Conservation (phyloP, 2,329 filamentous ascomycete genomes). For the Lanzia echinophila region DNA sequence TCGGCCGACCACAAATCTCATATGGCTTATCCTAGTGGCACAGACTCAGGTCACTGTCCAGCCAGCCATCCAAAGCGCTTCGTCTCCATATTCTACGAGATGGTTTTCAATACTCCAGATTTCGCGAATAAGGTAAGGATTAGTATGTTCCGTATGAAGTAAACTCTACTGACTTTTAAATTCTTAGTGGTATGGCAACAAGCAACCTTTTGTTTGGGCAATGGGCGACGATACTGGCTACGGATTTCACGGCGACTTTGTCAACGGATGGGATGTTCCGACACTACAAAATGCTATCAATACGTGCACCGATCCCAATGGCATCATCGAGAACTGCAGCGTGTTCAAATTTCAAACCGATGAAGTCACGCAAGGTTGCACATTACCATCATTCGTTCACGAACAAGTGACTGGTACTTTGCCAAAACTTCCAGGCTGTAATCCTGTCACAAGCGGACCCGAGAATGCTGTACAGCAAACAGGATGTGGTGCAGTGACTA, state of each 20-base stretch:
- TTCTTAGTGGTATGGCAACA: conserved; percentile 34
- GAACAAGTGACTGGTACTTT: conserved; percentile 40
- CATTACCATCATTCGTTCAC: conserved; percentile 38
- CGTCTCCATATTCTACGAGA: conserved; percentile 54
- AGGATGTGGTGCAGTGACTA: conserved; percentile 41
- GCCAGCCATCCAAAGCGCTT: conserved; percentile 45
- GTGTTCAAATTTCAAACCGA: conserved; percentile 45
- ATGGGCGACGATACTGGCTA: conserved; percentile 46
- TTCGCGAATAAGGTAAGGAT: conserved; percentile 38
- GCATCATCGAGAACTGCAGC: conserved; percentile 37
- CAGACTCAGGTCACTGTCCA: conserved; percentile 45
- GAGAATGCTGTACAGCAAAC: conserved; percentile 26
- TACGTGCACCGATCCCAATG: conserved; percentile 39
- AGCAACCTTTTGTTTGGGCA: conserved; percentile 48
- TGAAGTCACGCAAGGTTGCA: conserved; percentile 45
- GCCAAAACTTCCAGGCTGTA: conserved; percentile 48
- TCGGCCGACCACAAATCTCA: conserved; percentile 49
- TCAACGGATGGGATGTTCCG: conserved; percentile 49
- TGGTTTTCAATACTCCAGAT: conserved; percentile 46
- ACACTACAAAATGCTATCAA: conserved; percentile 45
- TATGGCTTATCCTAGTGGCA: conserved; percentile 43
- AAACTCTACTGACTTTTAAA: background rate
- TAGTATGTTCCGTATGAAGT: background rate
- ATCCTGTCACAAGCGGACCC: conserved; percentile 33
- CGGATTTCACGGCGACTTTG: conserved; percentile 51